Percentiles rank a stretch among this genome's conserved stretches.
phyloP scores from a whole-genome alignment of 225 moss, liverwort and hornwort genomes.

The Thuidium tamariscinum region DNA sequence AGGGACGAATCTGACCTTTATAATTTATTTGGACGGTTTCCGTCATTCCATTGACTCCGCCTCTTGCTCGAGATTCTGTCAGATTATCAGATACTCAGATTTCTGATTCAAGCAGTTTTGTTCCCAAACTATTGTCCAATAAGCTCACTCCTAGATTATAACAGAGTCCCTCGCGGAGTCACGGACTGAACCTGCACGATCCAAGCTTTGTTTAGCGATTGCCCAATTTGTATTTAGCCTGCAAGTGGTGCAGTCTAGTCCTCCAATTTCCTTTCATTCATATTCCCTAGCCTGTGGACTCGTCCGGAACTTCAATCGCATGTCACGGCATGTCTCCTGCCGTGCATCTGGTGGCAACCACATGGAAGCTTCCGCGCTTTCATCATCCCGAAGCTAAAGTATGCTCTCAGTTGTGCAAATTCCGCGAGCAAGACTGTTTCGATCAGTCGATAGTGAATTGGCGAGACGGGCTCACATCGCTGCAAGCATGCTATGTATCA shows the following conservation, averaged over 20 bases:
- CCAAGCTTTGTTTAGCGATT: background rate
- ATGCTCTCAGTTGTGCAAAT: too few species aligned
- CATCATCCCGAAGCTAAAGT: background rate
- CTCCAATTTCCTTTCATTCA: background rate
- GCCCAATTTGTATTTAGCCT: background rate
- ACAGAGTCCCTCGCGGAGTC: background rate
- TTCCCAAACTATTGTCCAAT: background rate
- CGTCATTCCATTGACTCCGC: background rate
- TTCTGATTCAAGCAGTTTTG: background rate
- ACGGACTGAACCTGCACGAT: background rate
- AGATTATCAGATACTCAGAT: too few species aligned
- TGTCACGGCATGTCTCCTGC: background rate
- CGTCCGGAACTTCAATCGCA: background rate
- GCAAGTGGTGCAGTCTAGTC: background rate
- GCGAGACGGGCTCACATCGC: background rate
- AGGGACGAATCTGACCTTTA: background rate
- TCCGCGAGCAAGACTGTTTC: background rate
- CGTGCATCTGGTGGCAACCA: background rate
- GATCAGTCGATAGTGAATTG: background rate
- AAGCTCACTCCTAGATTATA: too few species aligned
- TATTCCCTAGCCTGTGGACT: background rate
- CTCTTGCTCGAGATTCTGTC: background rate
- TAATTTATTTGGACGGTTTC: background rate
- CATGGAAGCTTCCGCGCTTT: background rate
- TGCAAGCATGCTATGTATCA: background rate